Percentiles rank a stretch among this genome's conserved stretches.
phyloP scores from a whole-genome alignment of 140 eudicot species.

The Cichorium intybus region DNA sequence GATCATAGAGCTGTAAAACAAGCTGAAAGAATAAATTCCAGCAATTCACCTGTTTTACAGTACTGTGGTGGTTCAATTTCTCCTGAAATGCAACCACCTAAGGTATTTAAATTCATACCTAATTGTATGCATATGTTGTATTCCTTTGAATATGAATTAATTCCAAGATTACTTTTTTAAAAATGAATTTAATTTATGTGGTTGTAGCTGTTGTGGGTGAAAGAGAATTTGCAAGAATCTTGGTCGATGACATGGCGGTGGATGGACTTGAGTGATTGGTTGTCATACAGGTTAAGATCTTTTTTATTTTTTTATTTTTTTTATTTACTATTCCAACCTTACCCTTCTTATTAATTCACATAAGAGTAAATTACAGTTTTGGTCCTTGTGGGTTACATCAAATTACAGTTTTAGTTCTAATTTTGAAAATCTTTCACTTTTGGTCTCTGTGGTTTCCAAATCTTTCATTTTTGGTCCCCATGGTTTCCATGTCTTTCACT shows the following conservation, averaged over 20 bases:
- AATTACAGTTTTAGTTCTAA: too few species aligned
- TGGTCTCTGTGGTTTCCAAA: too few species aligned
- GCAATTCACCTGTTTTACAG: constrained; percentile 83
- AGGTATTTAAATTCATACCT: constrained; percentile 50
- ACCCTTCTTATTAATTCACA: too few species aligned
- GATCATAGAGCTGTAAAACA: constrained; percentile 98
- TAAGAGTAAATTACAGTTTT: too few species aligned
- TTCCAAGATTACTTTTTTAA: not conserved
- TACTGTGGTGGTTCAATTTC: constrained; percentile 97
- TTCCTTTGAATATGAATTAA: constrained; percentile 2
- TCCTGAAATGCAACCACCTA: constrained; percentile 99
- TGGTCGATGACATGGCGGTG: constrained; percentile 98
- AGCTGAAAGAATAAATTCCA: constrained; percentile 90
- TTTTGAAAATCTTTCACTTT: too few species aligned
- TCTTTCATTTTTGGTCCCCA: too few species aligned
- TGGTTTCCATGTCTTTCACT: too few species aligned
- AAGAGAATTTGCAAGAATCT: constrained; percentile 91
- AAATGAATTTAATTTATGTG: not conserved
- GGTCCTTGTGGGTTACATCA: too few species aligned
- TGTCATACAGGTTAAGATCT: constrained; percentile 70
- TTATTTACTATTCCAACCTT: not conserved
- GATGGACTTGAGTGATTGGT: constrained; percentile 99
- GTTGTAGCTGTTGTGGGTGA: constrained; percentile 94
- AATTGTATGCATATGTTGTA: not conserved
- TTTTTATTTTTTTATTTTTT: not conserved